Conservation (phyloP, 768 basidiomycete genomes). For the Suillus subluteus region DNA sequence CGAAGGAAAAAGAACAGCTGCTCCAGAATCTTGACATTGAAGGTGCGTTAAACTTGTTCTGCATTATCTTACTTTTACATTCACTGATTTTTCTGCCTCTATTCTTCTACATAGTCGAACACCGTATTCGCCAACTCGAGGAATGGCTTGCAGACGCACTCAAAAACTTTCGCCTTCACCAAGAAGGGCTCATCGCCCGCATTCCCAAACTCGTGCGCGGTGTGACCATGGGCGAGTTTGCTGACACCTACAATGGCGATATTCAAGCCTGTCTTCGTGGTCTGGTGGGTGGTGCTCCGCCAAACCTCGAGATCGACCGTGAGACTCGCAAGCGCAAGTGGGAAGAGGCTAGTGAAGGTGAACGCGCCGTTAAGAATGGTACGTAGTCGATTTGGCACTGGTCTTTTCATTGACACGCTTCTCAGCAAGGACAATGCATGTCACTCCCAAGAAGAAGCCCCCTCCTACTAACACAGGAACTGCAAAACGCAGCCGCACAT, state of each 20-base stretch:
- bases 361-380: slow-evolving; percentile 67
- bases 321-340: slow-evolving; percentile 78
- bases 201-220: slow-evolving; percentile 75
- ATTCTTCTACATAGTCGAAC: slow-evolving; percentile 42
- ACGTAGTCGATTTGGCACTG: slow-evolving; percentile 19
- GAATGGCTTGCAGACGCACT: slow-evolving; percentile 75
- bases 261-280: slow-evolving; percentile 72
- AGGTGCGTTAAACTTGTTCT: slow-evolving; percentile 45
- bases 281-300: slow-evolving; percentile 50
- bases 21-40: slow-evolving; percentile 81
- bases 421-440: slow-evolving; percentile 45
- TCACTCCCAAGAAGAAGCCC: slow-evolving; percentile 57
- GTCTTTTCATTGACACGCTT: slow-evolving; percentile 8
- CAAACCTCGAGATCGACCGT: slow-evolving; percentile 59
- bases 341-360: slow-evolving; percentile 48
- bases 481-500: slow-evolving; percentile 48
- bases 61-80: background rate
- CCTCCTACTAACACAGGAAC: slow-evolving; percentile 57
- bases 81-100: slow-evolving; percentile 9
- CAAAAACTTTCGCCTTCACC: slow-evolving; percentile 73
- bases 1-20: slow-evolving; percentile 76
- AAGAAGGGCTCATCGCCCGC: slow-evolving; percentile 72
- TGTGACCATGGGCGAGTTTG: slow-evolving; percentile 79
- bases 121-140: slow-evolving; percentile 74
- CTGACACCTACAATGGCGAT: slow-evolving; percentile 78